A percentile compares a stretch with the other conserved stretches of the same genome.
Evolutionary conservation across 768 basidiomycete genomes (phyloP).

Genomic region (Leccinum disarticulatum): DNA sequence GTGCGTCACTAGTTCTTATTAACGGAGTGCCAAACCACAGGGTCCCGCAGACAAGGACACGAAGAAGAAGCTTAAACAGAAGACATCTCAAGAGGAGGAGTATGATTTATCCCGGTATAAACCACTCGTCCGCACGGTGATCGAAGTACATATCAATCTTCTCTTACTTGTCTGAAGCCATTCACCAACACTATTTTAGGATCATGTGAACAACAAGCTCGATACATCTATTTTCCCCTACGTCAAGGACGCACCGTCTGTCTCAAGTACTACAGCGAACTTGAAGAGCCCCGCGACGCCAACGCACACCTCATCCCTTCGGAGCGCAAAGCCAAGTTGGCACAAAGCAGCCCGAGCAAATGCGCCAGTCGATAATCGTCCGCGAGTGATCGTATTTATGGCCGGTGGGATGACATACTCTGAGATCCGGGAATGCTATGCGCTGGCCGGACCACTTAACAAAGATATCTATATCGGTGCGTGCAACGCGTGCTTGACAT

Average conservation of each 20-base stretch:
- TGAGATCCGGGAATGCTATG: slow-evolving; percentile 87
- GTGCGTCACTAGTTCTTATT: not conserved
- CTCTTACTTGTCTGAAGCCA: not conserved
- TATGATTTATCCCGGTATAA: slow-evolving; percentile 96
- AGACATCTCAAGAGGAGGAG: slow-evolving; percentile 76
- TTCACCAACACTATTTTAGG: slow-evolving; percentile 45
- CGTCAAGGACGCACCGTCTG: slow-evolving; percentile 73
- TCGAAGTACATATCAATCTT: slow-evolving; percentile 61
- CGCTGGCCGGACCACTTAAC: slow-evolving; percentile 67
- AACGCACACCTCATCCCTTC: slow-evolving; percentile 69
- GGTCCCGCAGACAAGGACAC: slow-evolving; percentile 72
- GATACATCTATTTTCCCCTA: slow-evolving; percentile 86
- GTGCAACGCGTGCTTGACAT: slow-evolving; percentile 39
- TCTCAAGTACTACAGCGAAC: slow-evolving; percentile 44
- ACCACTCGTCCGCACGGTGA: slow-evolving; percentile 73
- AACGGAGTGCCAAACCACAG: slow-evolving; percentile 37
- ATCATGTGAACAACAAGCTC: slow-evolving; percentile 76
- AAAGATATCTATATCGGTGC: slow-evolving; percentile 92
- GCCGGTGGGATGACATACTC: slow-evolving; percentile 97
- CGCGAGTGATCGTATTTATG: slow-evolving; percentile 85
- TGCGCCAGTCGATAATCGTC: slow-evolving; percentile 52
- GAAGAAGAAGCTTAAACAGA: slow-evolving; percentile 81
- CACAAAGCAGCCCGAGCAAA: slow-evolving; percentile 69
- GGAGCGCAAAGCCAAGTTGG: slow-evolving; percentile 90
- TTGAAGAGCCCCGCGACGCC: slow-evolving; percentile 45